Percentiles rank a stretch among this genome's conserved stretches.
Conservation (phyloP, 805 yeast species). For the Maudiozyma serrabonitensis region DNA sequence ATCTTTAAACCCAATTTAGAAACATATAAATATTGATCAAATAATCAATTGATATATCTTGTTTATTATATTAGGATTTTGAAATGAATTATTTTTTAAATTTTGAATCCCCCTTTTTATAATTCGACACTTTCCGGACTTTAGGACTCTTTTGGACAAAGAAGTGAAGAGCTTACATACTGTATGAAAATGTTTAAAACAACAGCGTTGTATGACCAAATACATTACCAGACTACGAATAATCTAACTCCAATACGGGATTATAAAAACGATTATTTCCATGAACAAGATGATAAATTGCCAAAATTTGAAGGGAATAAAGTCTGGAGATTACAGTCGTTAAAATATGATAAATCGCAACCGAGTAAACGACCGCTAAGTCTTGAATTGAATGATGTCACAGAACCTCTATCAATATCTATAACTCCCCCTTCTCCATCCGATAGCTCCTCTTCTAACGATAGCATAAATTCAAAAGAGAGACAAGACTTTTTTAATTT, state of each 20-base stretch:
- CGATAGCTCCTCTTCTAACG: not conserved
- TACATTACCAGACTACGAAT: constrained; percentile 16
- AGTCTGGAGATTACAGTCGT: not conserved
- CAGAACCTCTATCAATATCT: constrained; percentile 16
- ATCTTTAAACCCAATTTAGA: no score
- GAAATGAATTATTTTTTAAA: no score
- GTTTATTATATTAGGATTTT: no score
- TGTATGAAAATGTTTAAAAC: constrained; percentile 20
- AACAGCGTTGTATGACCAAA: constrained; percentile 16
- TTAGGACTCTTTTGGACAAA: no score
- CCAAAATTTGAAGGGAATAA: constrained; percentile 8
- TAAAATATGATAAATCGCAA: not conserved
- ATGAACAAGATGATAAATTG: constrained; percentile 17
- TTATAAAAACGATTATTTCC: constrained; percentile 23
- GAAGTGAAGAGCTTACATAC: no score
- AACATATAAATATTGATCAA: no score
- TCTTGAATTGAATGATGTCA: constrained; percentile 13
- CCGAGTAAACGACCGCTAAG: constrained; percentile 19
- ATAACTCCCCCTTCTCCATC: constrained; percentile 29
- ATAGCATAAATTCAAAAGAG: not conserved
- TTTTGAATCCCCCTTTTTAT: no score
- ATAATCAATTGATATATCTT: no score
- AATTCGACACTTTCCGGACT: no score
- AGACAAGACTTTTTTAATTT: constrained; percentile 11
- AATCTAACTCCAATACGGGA: constrained; percentile 28